phyloP scores from a whole-genome alignment of 352 stramenopile species.

The Blastocystis sp. region DNA sequence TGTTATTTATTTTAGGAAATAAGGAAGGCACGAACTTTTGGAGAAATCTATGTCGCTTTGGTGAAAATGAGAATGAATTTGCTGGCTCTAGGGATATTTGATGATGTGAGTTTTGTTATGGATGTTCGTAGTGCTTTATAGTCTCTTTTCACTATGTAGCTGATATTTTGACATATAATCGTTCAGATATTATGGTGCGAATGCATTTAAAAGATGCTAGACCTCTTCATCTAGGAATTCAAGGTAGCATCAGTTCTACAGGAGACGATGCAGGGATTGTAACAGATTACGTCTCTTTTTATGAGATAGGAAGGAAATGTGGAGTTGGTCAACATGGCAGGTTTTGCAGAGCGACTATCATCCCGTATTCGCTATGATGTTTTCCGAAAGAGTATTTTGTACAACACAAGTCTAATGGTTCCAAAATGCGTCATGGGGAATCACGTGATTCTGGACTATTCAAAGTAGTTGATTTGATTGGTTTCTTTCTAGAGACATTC shows the following conservation, averaged over 20 bases:
- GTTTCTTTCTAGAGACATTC: not conserved
- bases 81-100: conserved; percentile 28
- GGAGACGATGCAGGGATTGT: conserved; percentile 17
- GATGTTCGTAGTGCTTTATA: not conserved
- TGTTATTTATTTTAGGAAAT: not conserved
- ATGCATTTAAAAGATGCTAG: not conserved
- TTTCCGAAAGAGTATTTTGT: not conserved
- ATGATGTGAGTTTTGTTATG: conserved; percentile 25
- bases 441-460: not conserved
- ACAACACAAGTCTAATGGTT: not conserved
- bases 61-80: conserved; percentile 61
- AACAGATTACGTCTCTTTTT: too few species aligned
- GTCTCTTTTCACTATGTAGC: not conserved
- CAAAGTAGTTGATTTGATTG: not conserved
- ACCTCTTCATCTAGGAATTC: not conserved
- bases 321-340: not conserved
- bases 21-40: conserved; percentile 19
- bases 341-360: not conserved
- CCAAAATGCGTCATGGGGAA: not conserved
- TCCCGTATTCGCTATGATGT: conserved; percentile 25
- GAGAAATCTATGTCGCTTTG: conserved; percentile 33
- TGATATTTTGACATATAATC: not conserved
- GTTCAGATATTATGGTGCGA: not conserved
- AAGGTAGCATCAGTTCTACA: not conserved
- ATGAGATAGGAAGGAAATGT: conserved; percentile 6